These are phyloP conservation scores for Papilionanthe hybrid DNA, from an alignment of 116 monocot genomes.

Conservation along the genomic window DNA sequence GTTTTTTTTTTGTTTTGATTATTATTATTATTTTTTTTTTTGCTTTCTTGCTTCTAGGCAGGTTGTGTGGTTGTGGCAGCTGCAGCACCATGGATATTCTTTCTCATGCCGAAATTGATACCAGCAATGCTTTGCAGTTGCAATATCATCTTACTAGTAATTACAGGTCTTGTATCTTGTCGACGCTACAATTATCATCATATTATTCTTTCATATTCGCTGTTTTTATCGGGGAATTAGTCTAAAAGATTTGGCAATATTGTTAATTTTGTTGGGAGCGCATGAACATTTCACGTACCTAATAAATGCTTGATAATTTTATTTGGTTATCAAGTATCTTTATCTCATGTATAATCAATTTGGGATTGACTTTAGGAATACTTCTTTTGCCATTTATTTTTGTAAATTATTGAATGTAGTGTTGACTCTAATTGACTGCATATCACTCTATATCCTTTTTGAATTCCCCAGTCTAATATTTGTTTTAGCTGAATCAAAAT, in stretches of 20 bases:
- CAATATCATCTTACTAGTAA: slow-evolving; percentile 66
- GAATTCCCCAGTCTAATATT: neutral
- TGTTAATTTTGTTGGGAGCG: neutral
- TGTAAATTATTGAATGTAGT: neutral
- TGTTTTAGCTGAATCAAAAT: neutral
- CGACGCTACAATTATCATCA: neutral
- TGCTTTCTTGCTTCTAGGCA: slow-evolving; percentile 46
- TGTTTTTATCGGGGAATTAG: neutral
- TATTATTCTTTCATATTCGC: neutral
- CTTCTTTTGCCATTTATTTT: neutral
- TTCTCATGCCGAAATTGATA: slow-evolving; percentile 48
- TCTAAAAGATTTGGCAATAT: neutral
- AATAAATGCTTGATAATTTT: neutral
- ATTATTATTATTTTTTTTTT: neutral
- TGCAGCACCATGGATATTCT: slow-evolving; percentile 90
- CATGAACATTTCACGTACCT: neutral
- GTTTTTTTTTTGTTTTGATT: neutral
- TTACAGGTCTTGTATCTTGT: slow-evolving; percentile 54
- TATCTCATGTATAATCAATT: neutral
- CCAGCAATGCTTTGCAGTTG: slow-evolving; percentile 79
- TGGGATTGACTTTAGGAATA: neutral
- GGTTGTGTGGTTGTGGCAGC: slow-evolving; percentile 74
- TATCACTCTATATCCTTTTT: neutral
- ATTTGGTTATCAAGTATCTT: neutral
- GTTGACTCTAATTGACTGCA: neutral